A percentile compares a stretch with the other conserved stretches of the same genome.
Evolutionary conservation across 768 basidiomycete species (phyloP).

Genomic region (Flagelloscypha sp.): DNA sequence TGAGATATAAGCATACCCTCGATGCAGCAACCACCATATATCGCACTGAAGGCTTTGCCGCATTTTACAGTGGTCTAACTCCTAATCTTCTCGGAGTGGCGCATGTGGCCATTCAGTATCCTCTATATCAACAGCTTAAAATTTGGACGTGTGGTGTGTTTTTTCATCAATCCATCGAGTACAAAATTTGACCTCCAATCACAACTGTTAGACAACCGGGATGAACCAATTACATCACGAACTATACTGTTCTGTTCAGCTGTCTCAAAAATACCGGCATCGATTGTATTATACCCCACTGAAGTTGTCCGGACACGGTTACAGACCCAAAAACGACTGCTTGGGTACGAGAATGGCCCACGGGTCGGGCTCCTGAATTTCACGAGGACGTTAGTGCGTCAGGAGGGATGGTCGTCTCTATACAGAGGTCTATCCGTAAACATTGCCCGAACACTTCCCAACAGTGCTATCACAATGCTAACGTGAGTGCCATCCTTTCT

Average conservation of each 20-base stretch:
- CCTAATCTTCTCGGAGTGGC: constrained; percentile 90
- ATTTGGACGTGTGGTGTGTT: constrained; percentile 64
- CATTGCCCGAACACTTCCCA: constrained; percentile 89
- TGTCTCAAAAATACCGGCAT: constrained; percentile 93
- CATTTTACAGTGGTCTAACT: constrained; percentile 91
- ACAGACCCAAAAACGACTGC: constrained; percentile 73
- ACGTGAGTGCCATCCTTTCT: too few species aligned
- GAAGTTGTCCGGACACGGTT: constrained; percentile 94
- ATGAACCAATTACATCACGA: constrained; percentile 43
- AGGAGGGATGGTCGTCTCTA: constrained; percentile 84
- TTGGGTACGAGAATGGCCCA: constrained; percentile 45
- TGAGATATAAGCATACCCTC: constrained; percentile 78
- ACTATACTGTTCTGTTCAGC: constrained; percentile 86
- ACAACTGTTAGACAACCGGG: too few species aligned
- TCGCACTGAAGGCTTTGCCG: constrained; percentile 73
- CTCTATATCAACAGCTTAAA: constrained; percentile 91
- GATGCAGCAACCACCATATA: constrained; percentile 90
- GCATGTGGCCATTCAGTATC: constrained; percentile 97
- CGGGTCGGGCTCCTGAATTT: constrained; percentile 68
- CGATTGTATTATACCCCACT: constrained; percentile 93
- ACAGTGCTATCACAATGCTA: constrained; percentile 92
- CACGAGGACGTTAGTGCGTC: constrained; percentile 58
- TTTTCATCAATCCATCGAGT: constrained; percentile 5
- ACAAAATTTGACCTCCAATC: constrained; percentile 23
- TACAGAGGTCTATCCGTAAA: constrained; percentile 95